A percentile compares a stretch with the other conserved stretches of the same genome.
phyloP scores from a whole-genome alignment of 352 stramenopile species.

The Pythium angustatum region DNA sequence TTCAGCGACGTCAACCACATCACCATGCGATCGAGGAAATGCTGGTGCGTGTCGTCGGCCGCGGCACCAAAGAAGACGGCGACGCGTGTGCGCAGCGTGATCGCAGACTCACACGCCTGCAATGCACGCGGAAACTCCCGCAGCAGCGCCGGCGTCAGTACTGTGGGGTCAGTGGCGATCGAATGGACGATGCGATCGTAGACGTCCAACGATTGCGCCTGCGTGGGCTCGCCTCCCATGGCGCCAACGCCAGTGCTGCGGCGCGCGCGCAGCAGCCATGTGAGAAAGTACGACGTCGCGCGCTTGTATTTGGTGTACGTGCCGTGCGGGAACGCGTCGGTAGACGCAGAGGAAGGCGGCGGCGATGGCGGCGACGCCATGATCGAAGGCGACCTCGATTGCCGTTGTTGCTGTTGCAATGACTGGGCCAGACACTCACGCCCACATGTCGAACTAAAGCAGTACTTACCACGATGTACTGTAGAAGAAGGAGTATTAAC shows the following conservation, averaged over 20 bases:
- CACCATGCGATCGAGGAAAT: not conserved
- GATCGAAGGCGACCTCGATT: no score
- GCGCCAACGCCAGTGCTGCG: slow-evolving; percentile 19
- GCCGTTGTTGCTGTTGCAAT: no score
- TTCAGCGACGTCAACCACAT: no score
- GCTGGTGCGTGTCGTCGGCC: not conserved
- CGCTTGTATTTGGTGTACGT: not conserved
- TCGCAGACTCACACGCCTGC: slow-evolving; percentile 9
- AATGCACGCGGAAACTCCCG: slow-evolving; percentile 1
- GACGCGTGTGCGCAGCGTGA: slow-evolving; percentile 12
- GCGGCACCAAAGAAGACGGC: not conserved
- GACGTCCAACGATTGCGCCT: slow-evolving; percentile 2
- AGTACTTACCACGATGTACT: no score
- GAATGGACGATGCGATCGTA: slow-evolving; percentile 7
- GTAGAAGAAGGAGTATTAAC: no score
- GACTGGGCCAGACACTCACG: no score
- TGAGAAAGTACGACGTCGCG: not conserved
- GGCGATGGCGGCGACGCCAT: no score
- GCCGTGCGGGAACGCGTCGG: not conserved
- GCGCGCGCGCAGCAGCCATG: not conserved
- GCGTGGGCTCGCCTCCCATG: not conserved
- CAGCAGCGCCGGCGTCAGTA: slow-evolving; percentile 12
- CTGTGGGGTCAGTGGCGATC: not conserved
- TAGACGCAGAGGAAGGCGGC: no score
- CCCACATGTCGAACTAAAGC: no score